These are phyloP conservation scores for Epichloe sp. DNA, from an alignment of 2,329 filamentous ascomycete species.

Conservation along the genomic window DNA sequence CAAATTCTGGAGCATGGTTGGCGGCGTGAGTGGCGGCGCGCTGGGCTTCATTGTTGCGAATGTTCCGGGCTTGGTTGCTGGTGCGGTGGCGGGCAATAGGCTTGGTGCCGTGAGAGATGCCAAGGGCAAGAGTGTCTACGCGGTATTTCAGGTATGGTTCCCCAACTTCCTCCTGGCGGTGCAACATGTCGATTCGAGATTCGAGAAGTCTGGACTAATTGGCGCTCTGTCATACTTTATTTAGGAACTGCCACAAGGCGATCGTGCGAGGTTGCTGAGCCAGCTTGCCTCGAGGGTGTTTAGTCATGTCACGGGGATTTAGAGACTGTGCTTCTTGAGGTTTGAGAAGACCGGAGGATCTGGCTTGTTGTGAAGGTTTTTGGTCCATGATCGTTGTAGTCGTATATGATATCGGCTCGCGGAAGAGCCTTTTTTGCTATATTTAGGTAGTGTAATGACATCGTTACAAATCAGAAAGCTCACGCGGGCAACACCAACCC, in stretches of 20 bases:
- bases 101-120: conserved; percentile 83
- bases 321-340: neutral
- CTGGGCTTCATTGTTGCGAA: conserved; percentile 94
- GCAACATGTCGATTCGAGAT: neutral
- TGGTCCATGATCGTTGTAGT: neutral
- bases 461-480: neutral
- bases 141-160: conserved; percentile 54
- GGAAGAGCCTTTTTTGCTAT: neutral
- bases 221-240: neutral
- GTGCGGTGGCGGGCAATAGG: conserved; percentile 82
- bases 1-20: conserved; percentile 78
- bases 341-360: neutral
- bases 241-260: conserved; percentile 70
- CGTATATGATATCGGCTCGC: neutral
- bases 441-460: neutral
- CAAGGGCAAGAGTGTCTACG: conserved; percentile 88
- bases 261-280: conserved; percentile 67
- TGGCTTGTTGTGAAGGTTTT: neutral
- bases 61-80: conserved; percentile 75
- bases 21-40: conserved; percentile 74
- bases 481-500: neutral
- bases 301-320: conserved; percentile 54
- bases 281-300: conserved; percentile 81
- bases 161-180: neutral
- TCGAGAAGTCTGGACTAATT: neutral